phyloP scores from a whole-genome alignment of 371 early-diverging fungal genomes.

The Actinomortierella ambigua region DNA sequence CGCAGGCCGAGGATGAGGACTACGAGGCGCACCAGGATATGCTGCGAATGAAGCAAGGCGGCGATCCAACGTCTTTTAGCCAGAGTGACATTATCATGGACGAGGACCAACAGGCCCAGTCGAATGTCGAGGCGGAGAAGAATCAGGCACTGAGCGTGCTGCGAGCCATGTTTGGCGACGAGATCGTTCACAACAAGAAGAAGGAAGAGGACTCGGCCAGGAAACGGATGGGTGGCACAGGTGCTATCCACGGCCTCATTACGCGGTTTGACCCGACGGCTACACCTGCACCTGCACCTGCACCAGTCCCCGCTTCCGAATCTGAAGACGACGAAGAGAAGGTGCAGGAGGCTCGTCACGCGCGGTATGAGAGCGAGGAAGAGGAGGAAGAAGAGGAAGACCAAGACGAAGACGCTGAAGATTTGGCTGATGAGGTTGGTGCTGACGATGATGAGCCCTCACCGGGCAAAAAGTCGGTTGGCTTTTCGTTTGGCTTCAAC shows the following conservation, averaged over 20 bases:
- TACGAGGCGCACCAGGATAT: slow-evolving; percentile 38
- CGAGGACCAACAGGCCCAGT: slow-evolving; percentile 51
- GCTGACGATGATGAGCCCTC: slow-evolving; percentile 3
- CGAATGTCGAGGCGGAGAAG: slow-evolving; percentile 44
- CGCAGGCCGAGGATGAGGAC: slow-evolving; percentile 31
- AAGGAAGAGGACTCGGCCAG: slow-evolving; percentile 27
- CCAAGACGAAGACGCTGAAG: slow-evolving; percentile 15
- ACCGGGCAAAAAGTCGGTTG: slow-evolving; percentile 29
- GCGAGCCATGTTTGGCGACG: slow-evolving; percentile 62
- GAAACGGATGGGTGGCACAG: slow-evolving; percentile 32
- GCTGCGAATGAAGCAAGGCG: slow-evolving; percentile 12
- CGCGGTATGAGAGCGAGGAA: slow-evolving; percentile 5
- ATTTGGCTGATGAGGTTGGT: slow-evolving; percentile 22
- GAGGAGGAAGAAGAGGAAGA: slow-evolving; percentile 21
- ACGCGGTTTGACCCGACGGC: slow-evolving; percentile 63
- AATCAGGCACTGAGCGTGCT: slow-evolving; percentile 56
- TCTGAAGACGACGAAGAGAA: neutral
- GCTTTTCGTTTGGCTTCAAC: slow-evolving; percentile 37
- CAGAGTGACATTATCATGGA: slow-evolving; percentile 46
- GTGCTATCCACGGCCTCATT: slow-evolving; percentile 42
- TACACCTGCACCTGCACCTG: slow-evolving; percentile 46
- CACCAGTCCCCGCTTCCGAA: slow-evolving; percentile 3
- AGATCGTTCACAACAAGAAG: slow-evolving; percentile 47
- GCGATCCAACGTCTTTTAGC: slow-evolving; percentile 10
- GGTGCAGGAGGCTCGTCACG: neutral